Base-by-base conservation (phyloP, 306 rosid genomes). In the Prunus salicina region DNA sequence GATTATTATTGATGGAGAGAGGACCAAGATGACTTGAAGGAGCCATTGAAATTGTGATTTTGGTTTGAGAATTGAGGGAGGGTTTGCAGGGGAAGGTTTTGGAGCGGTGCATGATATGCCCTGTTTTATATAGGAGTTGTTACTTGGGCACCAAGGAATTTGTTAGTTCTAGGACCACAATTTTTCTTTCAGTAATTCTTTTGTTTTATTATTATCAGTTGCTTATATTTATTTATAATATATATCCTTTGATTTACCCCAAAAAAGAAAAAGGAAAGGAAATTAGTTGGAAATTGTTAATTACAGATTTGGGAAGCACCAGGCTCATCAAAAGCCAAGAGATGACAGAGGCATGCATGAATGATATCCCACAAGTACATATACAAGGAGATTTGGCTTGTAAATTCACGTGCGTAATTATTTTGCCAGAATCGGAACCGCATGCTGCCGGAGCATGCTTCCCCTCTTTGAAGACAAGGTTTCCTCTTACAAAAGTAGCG, bases 401-500 rank as follows among this genome's bases (percentile, higher is more conserved):
- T 25, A 45, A 58, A 24, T 24, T 1, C 14, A 9, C 18, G 2
- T 16, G 51, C 41, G 8, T 15, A 1, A 32, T 88, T 81, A 80
- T 76, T 72, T 81, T 64, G 96, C 98, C 8, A 92, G 95, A 78
- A 94, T 85, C 30, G 86, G 82, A 71, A 82, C 98, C 97, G 57
- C 97, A 92, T 77, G 95, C 87, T 15, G 79, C 82, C 32, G 93
- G 75, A 78, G 98, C 98, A 82, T 87, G 98, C 57, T 88, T 86
- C 15, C 88, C 96, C 22, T 87, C 81, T 76, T 84, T 78, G 82
- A 82, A 95, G 60, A 95, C 96, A 27, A 92, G 96, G 81, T 90
- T 93, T 80, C 98, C 98, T 78, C 98, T 88, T 1, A 92, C 89
- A 87, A 90, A 92, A 67, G 98, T 95, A 28, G 93, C 91, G 67